phyloP scores from a whole-genome alignment of 148 eudicot species.

The Cornus florida region DNA sequence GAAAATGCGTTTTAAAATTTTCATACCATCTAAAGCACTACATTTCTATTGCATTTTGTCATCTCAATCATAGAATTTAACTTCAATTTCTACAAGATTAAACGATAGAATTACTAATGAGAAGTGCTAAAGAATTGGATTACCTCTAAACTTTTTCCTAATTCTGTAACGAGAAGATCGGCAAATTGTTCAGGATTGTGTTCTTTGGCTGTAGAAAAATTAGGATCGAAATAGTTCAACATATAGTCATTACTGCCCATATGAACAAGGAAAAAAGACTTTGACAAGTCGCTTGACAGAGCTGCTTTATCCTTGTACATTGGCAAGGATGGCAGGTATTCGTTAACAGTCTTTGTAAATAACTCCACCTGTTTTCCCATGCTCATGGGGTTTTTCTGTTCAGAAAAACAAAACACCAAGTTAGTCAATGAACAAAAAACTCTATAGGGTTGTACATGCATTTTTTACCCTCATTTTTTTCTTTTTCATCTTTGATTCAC shows the following conservation, averaged over 20 bases:
- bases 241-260: constrained; percentile 20
- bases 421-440: no score
- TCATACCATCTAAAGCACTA: no score
- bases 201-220: not conserved
- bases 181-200: constrained; percentile 11
- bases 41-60: no score
- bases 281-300: not conserved
- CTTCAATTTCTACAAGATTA: no score
- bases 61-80: no score
- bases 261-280: constrained; percentile 14
- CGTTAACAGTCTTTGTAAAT: constrained; percentile 8
- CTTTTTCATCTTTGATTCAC: no score
- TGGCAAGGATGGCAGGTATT: not conserved
- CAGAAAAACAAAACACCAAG: no score
- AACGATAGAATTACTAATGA: no score
- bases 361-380: constrained; percentile 10
- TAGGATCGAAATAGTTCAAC: constrained; percentile 11
- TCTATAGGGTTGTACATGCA: no score
- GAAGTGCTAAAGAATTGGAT: not conserved
- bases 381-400: not conserved
- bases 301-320: not conserved
- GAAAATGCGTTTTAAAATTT: no score
- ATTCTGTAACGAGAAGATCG: constrained; percentile 8
- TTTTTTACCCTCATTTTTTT: no score
- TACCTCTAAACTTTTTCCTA: constrained; percentile 14